These are phyloP conservation scores for Aspergillus pseudoglaucus DNA, from an alignment of 2,329 filamentous ascomycete species.

Conservation along the genomic window DNA sequence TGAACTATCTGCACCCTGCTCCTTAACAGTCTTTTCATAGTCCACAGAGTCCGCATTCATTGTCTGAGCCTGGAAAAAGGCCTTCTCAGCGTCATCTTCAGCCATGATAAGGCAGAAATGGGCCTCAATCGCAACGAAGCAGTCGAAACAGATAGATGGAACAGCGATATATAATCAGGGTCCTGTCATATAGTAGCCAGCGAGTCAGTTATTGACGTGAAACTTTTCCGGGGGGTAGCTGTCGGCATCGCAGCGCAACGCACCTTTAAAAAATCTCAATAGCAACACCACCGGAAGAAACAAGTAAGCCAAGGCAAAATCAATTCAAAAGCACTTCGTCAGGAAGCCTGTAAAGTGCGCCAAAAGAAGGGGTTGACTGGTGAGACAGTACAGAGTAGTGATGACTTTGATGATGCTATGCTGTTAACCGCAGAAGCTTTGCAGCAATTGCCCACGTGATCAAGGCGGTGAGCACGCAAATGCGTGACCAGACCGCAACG, in stretches of 20 bases:
- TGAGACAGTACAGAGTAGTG: neutral
- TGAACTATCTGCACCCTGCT: slow-evolving; percentile 48
- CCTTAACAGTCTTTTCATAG: slow-evolving; percentile 41
- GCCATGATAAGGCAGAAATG: slow-evolving; percentile 35
- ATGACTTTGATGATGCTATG: slow-evolving; percentile 1
- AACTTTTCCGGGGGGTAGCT: neutral
- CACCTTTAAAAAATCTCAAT: neutral
- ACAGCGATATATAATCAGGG: no score
- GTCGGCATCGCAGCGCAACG: neutral
- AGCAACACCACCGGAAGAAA: neutral
- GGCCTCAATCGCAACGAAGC: slow-evolving; percentile 9
- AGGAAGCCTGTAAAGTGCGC: neutral
- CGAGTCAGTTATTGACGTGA: neutral
- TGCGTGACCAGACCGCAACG: slow-evolving; percentile 15
- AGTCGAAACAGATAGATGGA: neutral
- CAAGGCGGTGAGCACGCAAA: slow-evolving; percentile 25
- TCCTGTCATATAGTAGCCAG: neutral
- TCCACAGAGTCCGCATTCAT: slow-evolving; percentile 34
- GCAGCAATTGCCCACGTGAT: slow-evolving; percentile 24
- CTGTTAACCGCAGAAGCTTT: slow-evolving; percentile 15
- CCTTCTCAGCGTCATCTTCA: slow-evolving; percentile 48
- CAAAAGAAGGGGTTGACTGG: neutral
- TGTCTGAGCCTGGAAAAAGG: slow-evolving; percentile 47
- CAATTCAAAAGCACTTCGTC: neutral
- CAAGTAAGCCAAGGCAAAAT: neutral